Evolutionary conservation across 2,329 filamentous ascomycete species (phyloP).

Genomic region (Blastomyces percursus): DNA sequence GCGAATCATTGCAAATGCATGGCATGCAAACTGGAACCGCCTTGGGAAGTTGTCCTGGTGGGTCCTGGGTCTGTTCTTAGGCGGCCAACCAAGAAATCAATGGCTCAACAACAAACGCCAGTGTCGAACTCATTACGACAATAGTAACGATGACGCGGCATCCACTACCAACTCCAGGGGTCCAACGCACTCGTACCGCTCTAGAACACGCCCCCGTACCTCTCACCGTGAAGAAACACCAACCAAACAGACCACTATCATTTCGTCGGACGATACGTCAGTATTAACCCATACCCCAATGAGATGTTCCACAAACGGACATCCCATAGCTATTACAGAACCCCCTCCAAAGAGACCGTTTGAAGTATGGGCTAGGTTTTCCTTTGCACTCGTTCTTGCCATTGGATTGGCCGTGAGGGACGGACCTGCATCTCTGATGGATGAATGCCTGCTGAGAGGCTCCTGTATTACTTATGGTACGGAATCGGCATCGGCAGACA

Average conservation of each 20-base stretch:
- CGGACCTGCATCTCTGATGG: slow-evolving; percentile 29
- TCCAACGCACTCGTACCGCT: background rate
- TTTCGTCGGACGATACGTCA: slow-evolving; percentile 9
- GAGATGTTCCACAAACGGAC: background rate
- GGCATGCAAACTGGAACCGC: slow-evolving; percentile 23
- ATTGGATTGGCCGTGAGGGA: slow-evolving; percentile 39
- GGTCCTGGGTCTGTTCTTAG: slow-evolving; percentile 27
- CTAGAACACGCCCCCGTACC: background rate
- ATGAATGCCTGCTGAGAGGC: slow-evolving; percentile 7
- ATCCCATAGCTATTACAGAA: background rate
- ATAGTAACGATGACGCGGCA: background rate
- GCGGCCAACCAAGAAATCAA: slow-evolving; percentile 11
- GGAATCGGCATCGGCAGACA: background rate
- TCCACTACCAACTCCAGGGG: background rate
- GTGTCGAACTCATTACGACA: background rate
- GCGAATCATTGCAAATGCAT: slow-evolving; percentile 26
- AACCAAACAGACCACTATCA: background rate
- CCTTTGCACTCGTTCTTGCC: slow-evolving; percentile 37
- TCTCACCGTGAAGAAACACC: background rate
- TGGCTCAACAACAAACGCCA: slow-evolving; percentile 8
- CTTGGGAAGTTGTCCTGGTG: slow-evolving; percentile 28
- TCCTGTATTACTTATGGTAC: background rate
- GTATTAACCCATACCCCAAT: slow-evolving; percentile 5
- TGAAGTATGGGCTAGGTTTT: slow-evolving; percentile 36
- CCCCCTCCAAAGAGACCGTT: background rate